A percentile compares a stretch with the other conserved stretches of the same genome.
Conservation (phyloP, 1,284 basidiomycete species). For the Cryptococcus sp. region DNA sequence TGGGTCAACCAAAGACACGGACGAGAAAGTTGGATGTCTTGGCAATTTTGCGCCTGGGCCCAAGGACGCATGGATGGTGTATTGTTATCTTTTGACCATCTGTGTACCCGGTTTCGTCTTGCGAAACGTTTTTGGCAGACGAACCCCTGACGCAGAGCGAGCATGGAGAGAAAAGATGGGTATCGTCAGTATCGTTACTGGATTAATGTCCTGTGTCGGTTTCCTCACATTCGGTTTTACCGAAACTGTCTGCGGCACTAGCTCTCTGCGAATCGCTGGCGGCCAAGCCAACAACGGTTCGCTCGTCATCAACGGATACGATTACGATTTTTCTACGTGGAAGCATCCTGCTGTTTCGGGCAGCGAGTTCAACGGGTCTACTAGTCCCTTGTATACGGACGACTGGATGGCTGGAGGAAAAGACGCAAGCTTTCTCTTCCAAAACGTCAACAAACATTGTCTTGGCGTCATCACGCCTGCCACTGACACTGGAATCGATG, state of each 20-base stretch:
- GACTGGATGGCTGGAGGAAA: constrained; percentile 76
- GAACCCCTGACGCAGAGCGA: constrained; percentile 88
- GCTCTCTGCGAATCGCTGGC: constrained; percentile 75
- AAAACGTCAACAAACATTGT: constrained; percentile 84
- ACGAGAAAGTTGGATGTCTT: constrained; percentile 63
- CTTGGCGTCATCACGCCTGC: constrained; percentile 72
- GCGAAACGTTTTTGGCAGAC: constrained; percentile 65
- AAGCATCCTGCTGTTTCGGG: constrained; percentile 66
- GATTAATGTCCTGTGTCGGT: constrained; percentile 88
- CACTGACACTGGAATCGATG: constrained; percentile 65
- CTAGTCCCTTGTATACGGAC: constrained; percentile 79
- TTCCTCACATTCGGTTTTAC: constrained; percentile 99
- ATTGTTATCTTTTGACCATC: constrained; percentile 84
- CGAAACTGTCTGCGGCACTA: constrained; percentile 83
- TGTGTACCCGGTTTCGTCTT: constrained; percentile 77
- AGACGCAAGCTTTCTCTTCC: constrained; percentile 93
- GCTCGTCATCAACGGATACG: constrained; percentile 89
- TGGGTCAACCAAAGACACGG: constrained; percentile 26
- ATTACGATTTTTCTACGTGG: constrained; percentile 87
- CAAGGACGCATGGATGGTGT: constrained; percentile 92
- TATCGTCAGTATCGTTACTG: constrained; percentile 74
- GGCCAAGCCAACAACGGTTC: constrained; percentile 76
- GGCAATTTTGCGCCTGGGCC: constrained; percentile 79
- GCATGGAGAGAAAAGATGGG: constrained; percentile 98
- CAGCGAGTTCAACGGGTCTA: constrained; percentile 67